Evolutionary conservation across 2,329 filamentous ascomycete species (phyloP), one percentile per base, ranked within the genome.

Genomic region (Blumeriella jaapii): DNA sequence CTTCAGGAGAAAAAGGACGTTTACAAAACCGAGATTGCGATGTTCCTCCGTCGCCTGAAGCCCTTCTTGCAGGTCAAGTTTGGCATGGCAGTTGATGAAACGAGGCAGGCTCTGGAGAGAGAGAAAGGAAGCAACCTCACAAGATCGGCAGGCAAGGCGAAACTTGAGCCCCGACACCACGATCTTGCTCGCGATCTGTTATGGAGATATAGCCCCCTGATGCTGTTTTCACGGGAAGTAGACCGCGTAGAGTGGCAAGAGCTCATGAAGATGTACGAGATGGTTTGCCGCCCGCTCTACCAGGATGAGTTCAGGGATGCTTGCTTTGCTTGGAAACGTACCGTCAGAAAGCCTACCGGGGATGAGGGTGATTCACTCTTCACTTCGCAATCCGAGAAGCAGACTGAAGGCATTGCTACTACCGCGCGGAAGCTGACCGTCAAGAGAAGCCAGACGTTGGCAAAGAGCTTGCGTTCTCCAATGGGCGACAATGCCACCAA

Each of bases 1-100:
- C 74, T 98, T 16, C 83, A 86, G 49, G 86, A 96, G 58, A 95
- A 94, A 69, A 91, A 86, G 57, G 82, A 93, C 44, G 79, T 84
- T 55, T 98, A 95, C 53, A 67, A 78, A 38, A 68, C 75, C 10
- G 83, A 93, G 55, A 85, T 79, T 47, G 63, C 69, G 14, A 61
- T 72, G 34, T 95, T 96, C 55, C 70, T 94, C 51, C 74, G 78
- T 42, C 74, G 87, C 29, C 65, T 95, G 10, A 77, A 82, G 44
- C 78, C 83, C 34, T 89, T 87, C 55, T 81, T 96, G 71, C 74
- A 78, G 13, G 69, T 78, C 29, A 82, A 83, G 39, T 94, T 94
- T 50, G 80, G 81, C 30, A 70, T 76, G 40, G 78, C 83, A 5
- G 75, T 84, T 48, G 68, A 78, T 48, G 75, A 82, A 52, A 78